A percentile compares a stretch with the other conserved stretches of the same genome.
phyloP scores from a whole-genome alignment of 768 basidiomycete species.

The Coprinopsis cinerea region DNA sequence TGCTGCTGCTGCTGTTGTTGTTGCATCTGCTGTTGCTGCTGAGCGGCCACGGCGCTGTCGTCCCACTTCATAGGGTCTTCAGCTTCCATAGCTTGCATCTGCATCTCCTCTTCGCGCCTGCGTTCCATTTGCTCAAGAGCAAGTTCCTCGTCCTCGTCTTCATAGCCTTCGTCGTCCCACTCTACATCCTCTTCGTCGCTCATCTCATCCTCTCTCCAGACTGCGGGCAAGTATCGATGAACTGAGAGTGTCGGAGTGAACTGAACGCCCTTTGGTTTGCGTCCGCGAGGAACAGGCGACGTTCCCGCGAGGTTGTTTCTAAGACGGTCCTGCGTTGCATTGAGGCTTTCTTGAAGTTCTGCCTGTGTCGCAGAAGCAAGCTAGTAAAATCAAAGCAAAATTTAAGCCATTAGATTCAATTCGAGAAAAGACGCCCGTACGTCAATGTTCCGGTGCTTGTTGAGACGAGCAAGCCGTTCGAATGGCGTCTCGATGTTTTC shows the following conservation, averaged over 20 bases:
- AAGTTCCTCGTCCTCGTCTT: conserved; percentile 64
- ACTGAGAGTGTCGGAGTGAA: conserved; percentile 68
- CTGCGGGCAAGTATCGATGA: conserved; percentile 73
- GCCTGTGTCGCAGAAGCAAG: conserved; percentile 69
- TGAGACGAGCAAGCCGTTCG: conserved; percentile 89
- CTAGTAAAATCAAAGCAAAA: conserved; percentile 29
- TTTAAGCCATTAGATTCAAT: background rate
- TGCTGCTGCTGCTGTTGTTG: conserved; percentile 23
- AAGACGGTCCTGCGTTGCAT: conserved; percentile 47
- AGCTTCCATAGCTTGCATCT: conserved; percentile 15
- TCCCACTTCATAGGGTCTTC: conserved; percentile 85
- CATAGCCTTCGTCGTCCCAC: conserved; percentile 65
- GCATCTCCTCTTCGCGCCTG: conserved; percentile 26
- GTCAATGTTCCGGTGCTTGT: conserved; percentile 97
- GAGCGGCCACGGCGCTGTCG: conserved; percentile 48
- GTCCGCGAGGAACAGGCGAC: conserved; percentile 38
- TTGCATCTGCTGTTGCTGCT: too few relatives aligned
- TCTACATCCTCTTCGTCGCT: conserved; percentile 59
- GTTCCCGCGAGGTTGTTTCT: conserved; percentile 45
- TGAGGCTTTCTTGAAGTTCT: conserved; percentile 54
- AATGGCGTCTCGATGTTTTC: conserved; percentile 99
- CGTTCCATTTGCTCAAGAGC: conserved; percentile 44
- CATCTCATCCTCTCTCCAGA: conserved; percentile 76
- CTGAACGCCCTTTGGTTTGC: conserved; percentile 47
- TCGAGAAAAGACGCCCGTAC: conserved; percentile 40